Evolutionary conservation across 441 rosid species (phyloP), one percentile per base, ranked within the genome.

Genomic region (Geranium incanum): DNA sequence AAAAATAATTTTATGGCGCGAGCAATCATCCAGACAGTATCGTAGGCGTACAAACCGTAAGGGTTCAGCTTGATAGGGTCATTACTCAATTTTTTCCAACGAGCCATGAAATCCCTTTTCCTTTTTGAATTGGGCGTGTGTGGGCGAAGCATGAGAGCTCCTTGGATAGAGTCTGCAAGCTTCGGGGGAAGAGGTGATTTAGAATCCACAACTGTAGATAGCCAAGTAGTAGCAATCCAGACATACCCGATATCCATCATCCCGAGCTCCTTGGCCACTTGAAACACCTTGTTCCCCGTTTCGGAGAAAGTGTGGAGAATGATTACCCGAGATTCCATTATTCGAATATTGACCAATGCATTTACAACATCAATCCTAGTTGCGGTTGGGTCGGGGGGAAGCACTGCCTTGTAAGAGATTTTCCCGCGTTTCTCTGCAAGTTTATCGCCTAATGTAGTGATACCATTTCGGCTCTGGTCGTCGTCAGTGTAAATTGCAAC

Each of bases 21-120:
- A 72, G 97, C 96, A 65, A 94, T 89, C 67, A 94, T 66, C 93
- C 95, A 88, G 19, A 91, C 92, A 0, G 97, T 91, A 77, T 91
- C 98, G 67, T 94, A 94, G 7, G 98, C 95, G 43, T 88, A 94
- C 0, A 89, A 77, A 72, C 87, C 91, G 43, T 81, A 87, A 70
- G 89, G 72, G 71, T 78, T 91, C 72, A 88, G 72, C 37, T 97
- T 97, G 48, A 86, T 72, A 9, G 66, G 72, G 36, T 73, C 79
- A 75, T 82, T 84, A 85, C 91, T 88, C 85, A 94, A 75, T 73
- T 82, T 86, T 45, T 74, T 80, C 98, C 98, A 94, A 72, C 90
- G 78, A 2, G 89, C 81, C 57, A 78, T 77, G 33, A 94, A 86
- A 36, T 81, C 82, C 76, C 81, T 82, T 77, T 86, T 94, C 74